Evolutionary conservation across 768 basidiomycete species (phyloP), one percentile per base, ranked within the genome.

Genomic region (Lentinula lateritia): DNA sequence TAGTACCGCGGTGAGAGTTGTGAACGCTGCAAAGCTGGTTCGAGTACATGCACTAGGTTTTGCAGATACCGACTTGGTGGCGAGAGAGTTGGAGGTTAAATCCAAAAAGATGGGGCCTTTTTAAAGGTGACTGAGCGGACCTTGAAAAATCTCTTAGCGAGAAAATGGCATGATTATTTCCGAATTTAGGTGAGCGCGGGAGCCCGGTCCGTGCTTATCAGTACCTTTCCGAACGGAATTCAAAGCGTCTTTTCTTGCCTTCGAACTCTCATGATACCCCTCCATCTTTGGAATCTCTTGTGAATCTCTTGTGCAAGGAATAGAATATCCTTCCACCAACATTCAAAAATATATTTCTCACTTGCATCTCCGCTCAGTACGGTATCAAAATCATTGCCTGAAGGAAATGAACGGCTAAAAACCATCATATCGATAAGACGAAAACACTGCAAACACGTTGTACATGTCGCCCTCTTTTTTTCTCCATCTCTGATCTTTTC

Each of bases 11-110:
- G 80, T 90, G 83, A 69, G 84, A 82, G 79, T 95, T 95, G 80
- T 95, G 93, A 67, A 85, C 79, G 76, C 89, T 90, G 76, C 89
- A 87, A 67, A 95, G 89, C 75, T 89, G 88, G 90, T 95, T 95
- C 66, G 90, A 92, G 91, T 88, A 96, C 93, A 95, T 95, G 84
- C 89, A 92, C 80, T 68, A 71, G 70, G 28, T 28, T 28, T 70
- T 76, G 78, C 73, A 79, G 67, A 74, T 74, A 71, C 71, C 54
- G 10, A 53, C 15, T 16, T 39, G 20, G 28, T 28, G 28, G 28
- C 28, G 39, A 20, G 32, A 15, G 41, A 57, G 9, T 15, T 23
- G 39, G 38, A 58, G 2, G 20, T 43, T 42, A n/a, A 20, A 48
- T 18, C 15, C 16, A 43, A 43, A 43, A 43, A 6, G 42, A 43